Evolutionary conservation across 164 flowering plant species (phyloP).

Genomic region (Vitis riparia): DNA sequence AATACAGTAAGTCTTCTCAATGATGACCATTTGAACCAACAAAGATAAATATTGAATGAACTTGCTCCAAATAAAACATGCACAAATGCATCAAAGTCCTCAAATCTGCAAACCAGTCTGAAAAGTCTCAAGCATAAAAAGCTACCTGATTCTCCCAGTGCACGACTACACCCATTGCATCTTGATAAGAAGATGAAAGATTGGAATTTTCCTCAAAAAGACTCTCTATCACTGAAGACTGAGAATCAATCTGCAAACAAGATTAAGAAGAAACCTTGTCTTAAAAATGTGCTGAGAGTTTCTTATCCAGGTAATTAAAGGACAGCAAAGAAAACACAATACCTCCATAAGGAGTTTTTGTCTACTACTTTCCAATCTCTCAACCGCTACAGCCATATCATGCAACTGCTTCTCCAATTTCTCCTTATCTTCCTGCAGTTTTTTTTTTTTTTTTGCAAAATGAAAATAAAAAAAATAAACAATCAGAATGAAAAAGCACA

Average conservation of each 20-base stretch:
- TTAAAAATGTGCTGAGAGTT: conserved; percentile 1
- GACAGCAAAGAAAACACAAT: conserved; percentile 1
- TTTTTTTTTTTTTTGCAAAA: no score
- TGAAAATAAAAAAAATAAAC: conserved; percentile 2
- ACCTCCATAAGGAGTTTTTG: conserved; percentile 93
- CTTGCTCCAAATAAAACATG: neutral
- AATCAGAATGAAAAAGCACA: neutral
- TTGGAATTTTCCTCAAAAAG: conserved; percentile 92
- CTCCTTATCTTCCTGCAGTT: conserved; percentile 78
- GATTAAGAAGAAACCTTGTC: conserved; percentile 9
- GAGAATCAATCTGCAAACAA: conserved; percentile 80
- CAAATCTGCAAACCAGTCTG: neutral
- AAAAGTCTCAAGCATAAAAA: neutral
- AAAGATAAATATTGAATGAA: neutral
- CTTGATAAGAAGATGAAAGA: conserved; percentile 73
- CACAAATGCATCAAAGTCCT: neutral
- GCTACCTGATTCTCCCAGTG: conserved; percentile 95
- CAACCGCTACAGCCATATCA: conserved; percentile 90
- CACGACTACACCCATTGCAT: conserved; percentile 45
- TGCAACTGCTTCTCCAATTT: conserved; percentile 91
- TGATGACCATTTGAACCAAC: no score
- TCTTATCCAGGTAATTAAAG: neutral
- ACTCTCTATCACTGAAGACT: conserved; percentile 89
- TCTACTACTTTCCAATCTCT: conserved; percentile 85
- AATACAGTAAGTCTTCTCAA: no score